phyloP scores from a whole-genome alignment of 108 stramenopile species.

The Fragilaria crotonensis region DNA sequence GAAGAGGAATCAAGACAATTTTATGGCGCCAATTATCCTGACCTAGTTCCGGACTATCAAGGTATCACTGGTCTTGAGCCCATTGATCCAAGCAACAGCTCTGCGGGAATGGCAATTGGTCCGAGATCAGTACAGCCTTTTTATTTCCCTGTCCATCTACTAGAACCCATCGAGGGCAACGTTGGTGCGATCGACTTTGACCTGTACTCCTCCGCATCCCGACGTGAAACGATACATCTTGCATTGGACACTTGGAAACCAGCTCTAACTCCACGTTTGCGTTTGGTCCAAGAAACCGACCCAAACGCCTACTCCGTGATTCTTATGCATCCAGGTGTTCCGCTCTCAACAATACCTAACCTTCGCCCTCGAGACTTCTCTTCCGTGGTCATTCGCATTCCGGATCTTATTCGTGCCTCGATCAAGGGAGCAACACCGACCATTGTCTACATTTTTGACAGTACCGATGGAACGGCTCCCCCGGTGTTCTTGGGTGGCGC shows the following conservation, averaged over 20 bases:
- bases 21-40: constrained; percentile 28
- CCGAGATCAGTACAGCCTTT: constrained; percentile 2
- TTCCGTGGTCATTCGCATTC: constrained; percentile 22
- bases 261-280: constrained; percentile 9
- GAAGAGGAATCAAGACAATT: constrained; percentile 20
- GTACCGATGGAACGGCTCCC: constrained; percentile 5
- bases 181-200: constrained; percentile 41
- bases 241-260: constrained; percentile 8
- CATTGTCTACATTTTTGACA: constrained; percentile 24
- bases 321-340: constrained; percentile 22
- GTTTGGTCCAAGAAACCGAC: constrained; percentile 15
- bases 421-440: not conserved
- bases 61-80: constrained; percentile 14
- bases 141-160: constrained; percentile 37
- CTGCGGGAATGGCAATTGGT: too few species aligned
- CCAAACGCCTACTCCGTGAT: constrained; percentile 8
- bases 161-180: constrained; percentile 41
- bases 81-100: too few species aligned
- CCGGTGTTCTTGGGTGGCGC: too few species aligned
- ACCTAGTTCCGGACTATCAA: constrained; percentile 14
- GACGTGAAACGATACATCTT: not conserved
- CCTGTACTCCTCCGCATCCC: not conserved
- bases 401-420: constrained; percentile 13
- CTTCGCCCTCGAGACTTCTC: constrained; percentile 22
- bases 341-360: not conserved